Percentiles rank a stretch among this genome's conserved stretches.
These are phyloP conservation scores for Tetrahymena malaccensis DNA, from an alignment of 73 alveolate species.

Conservation along the genomic window DNA sequence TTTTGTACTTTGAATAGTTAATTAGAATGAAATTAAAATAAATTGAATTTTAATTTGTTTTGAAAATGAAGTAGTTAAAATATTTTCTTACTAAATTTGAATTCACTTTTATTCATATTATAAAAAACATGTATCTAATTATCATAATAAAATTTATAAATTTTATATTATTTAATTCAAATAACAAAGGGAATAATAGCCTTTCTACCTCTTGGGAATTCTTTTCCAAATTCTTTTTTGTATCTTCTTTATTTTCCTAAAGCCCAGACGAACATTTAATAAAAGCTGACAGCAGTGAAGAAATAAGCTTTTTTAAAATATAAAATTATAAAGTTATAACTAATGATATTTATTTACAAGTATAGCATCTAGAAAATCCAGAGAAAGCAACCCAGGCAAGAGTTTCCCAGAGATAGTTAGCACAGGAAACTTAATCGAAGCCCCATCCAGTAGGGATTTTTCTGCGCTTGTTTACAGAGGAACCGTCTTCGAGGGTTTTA, in stretches of 20 bases:
- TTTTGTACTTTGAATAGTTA: too few relatives aligned
- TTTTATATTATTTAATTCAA: slow-evolving; percentile 16
- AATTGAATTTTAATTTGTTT: too few relatives aligned
- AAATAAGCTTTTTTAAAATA: background rate
- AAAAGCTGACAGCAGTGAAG: slow-evolving; percentile 33
- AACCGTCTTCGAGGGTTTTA: background rate
- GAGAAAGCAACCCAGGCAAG: slow-evolving; percentile 89
- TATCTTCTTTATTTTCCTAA: slow-evolving; percentile 62
- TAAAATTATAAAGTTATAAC: background rate
- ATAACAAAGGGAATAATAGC: slow-evolving; percentile 77
- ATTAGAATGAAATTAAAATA: too few relatives aligned
- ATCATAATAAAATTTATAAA: background rate
- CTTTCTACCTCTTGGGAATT: slow-evolving; percentile 63
- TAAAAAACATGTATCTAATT: too few relatives aligned
- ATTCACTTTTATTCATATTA: too few relatives aligned
- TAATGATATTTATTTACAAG: slow-evolving; percentile 31
- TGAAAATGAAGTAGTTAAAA: too few relatives aligned
- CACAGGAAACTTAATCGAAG: slow-evolving; percentile 86
- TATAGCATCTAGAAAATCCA: slow-evolving; percentile 36
- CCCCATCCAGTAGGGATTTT: slow-evolving; percentile 73
- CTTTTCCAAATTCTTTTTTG: slow-evolving; percentile 60
- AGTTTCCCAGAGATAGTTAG: slow-evolving; percentile 96
- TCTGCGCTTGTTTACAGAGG: slow-evolving; percentile 15
- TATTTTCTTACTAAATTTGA: too few relatives aligned
- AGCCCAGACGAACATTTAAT: slow-evolving; percentile 74